Evolutionary conservation across 192 early-diverging fungal genomes (phyloP).

Genomic region (Bifiguratus adelaidae): DNA sequence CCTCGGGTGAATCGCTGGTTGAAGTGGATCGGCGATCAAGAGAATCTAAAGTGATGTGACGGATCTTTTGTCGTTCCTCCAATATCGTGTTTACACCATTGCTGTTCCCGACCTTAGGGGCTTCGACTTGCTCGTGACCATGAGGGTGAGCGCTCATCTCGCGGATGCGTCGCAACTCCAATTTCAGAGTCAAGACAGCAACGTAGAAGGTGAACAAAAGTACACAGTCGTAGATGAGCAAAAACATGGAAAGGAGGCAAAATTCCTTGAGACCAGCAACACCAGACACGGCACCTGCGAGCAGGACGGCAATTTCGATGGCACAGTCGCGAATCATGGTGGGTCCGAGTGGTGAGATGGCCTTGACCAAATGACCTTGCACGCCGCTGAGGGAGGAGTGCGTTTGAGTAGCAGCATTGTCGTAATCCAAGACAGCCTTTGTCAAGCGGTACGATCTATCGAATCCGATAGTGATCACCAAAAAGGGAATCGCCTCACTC

Average conservation of each 20-base stretch:
- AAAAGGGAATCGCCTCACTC: slow-evolving; percentile 83
- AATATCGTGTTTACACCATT: too few species aligned
- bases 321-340: slow-evolving; percentile 65
- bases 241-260: slow-evolving; percentile 67
- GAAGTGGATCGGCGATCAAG: too few species aligned
- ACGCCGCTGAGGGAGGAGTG: slow-evolving; percentile 26
- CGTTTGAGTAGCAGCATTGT: slow-evolving; percentile 20
- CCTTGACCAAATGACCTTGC: slow-evolving; percentile 47
- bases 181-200: slow-evolving; percentile 76
- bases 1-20: too few species aligned
- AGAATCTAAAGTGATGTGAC: too few species aligned
- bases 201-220: slow-evolving; percentile 82
- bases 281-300: slow-evolving; percentile 64
- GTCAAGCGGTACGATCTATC: slow-evolving; percentile 80
- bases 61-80: too few species aligned
- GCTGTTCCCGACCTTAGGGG: background rate
- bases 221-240: slow-evolving; percentile 71
- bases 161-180: slow-evolving; percentile 53
- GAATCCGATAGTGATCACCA: slow-evolving; percentile 84
- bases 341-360: slow-evolving; percentile 51
- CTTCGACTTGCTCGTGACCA: too few species aligned
- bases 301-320: slow-evolving; percentile 73
- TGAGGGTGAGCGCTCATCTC: slow-evolving; percentile 18
- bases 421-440: slow-evolving; percentile 57
- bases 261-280: slow-evolving; percentile 71